These are phyloP conservation scores for Blastobotrys illinoisensis DNA, from an alignment of 1,139 yeast genomes.

Conservation along the genomic window DNA sequence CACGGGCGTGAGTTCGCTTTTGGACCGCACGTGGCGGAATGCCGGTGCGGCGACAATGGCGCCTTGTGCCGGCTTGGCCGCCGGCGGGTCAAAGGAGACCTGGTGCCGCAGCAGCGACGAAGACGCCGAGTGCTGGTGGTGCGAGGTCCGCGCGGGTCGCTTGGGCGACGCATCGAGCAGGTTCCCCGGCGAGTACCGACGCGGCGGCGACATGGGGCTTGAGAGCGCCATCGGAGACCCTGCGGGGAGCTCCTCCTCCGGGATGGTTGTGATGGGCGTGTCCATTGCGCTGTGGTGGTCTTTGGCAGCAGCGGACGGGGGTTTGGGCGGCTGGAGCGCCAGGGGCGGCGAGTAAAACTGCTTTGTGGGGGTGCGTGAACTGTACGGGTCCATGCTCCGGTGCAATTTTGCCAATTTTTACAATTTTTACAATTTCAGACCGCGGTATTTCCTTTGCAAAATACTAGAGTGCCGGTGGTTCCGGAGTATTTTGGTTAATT, in stretches of 20 bases:
- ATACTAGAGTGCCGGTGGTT: no score
- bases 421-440: no score
- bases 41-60: constrained; percentile 33
- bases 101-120: not conserved
- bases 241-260: not conserved
- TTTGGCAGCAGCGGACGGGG: not conserved
- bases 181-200: not conserved
- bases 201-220: not conserved
- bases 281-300: not conserved
- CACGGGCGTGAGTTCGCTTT: constrained; percentile 58
- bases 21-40: constrained; percentile 40
- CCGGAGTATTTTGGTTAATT: no score
- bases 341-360: not conserved
- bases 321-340: not conserved
- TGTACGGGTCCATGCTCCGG: not conserved
- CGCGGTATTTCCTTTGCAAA: no score
- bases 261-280: not conserved
- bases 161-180: not conserved
- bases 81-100: not conserved
- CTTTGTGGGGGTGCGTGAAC: not conserved
- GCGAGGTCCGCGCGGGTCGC: not conserved
- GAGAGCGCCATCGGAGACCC: not conserved
- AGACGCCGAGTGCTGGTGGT: not conserved
- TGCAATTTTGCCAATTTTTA: not conserved
- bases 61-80: constrained; percentile 3